Evolutionary conservation across 2,329 filamentous ascomycete genomes (phyloP), one percentile per base, ranked within the genome.

Genomic region (Rhexocercosporidium sp.): DNA sequence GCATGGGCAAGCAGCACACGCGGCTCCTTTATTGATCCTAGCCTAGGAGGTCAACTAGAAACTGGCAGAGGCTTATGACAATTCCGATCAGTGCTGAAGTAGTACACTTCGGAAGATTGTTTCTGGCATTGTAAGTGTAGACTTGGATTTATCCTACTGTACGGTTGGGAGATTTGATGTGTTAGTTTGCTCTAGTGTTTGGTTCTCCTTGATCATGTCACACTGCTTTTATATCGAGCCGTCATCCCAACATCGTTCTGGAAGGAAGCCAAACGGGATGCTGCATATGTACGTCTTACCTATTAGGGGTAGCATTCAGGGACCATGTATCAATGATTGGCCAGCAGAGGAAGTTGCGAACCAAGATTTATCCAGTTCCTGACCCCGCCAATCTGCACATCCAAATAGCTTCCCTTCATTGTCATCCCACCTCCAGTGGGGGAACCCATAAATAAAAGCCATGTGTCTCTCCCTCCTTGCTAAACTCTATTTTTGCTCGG

Each of bases 381-480:
- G 29, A 56, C 51, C 51, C 51, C 51, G 51, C 51, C 29, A 56
- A 62, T 34, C 46, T 53, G 46, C 44, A 62, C 46, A 37, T 34
- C 46, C 20, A 62, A 29, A 62, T 22, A 39, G 37, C 16, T 37
- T 27, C 44, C 16, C 44, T 37, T 41, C 34, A n/a, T 65, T 57
- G 18, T 65, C 57, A 60, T 53, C 22, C 44, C 27, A 39, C 18
- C 27, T 16, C 9, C 3, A 20, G 51, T 31, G 51, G 51, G 29
- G 16, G 18, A 9, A n/a, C n/a, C 51, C 44, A 25, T 47, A 47
- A 20, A 37, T 56, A 56, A 31, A 53, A 49, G 47, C 37, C 34
- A 61, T 60, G 47, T 60, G 25, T n/a, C n/a, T 54, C 37, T 16
- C 49, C 51, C 20, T 16, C 49, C 51, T 14, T 9, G 34, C n/a